These are phyloP conservation scores for Ophiostoma ips DNA, from an alignment of 2,329 filamentous ascomycete species.

Conservation along the genomic window DNA sequence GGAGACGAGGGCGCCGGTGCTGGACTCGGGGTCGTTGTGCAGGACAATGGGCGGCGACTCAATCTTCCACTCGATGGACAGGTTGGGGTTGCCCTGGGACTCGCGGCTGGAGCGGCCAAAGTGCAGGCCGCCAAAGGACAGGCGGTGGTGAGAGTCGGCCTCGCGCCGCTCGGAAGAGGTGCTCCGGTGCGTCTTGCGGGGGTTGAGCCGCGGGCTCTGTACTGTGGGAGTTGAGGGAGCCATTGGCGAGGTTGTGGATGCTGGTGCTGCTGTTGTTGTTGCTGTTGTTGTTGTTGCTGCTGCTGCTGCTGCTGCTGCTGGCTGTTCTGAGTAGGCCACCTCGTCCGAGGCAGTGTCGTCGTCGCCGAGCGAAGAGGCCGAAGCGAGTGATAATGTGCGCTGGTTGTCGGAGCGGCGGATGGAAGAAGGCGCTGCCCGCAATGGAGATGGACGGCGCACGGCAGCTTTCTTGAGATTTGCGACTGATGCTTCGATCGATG, in stretches of 20 bases:
- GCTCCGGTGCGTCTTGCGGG: slow-evolving; percentile 10
- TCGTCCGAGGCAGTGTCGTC: slow-evolving; percentile 14
- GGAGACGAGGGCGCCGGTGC: slow-evolving; percentile 73
- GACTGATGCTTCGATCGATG: slow-evolving; percentile 31
- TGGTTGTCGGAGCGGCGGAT: slow-evolving; percentile 19
- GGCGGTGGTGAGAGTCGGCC: slow-evolving; percentile 23
- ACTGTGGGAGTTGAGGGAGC: neutral
- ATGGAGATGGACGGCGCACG: slow-evolving; percentile 20
- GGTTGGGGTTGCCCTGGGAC: slow-evolving; percentile 24
- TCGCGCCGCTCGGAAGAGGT: slow-evolving; percentile 13
- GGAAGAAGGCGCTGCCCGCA: slow-evolving; percentile 13
- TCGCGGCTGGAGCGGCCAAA: slow-evolving; percentile 30
- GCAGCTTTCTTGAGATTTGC: slow-evolving; percentile 32
- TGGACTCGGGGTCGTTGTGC: slow-evolving; percentile 60
- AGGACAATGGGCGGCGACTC: slow-evolving; percentile 82
- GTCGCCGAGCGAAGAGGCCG: slow-evolving; percentile 22
- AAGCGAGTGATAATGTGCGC: slow-evolving; percentile 22
- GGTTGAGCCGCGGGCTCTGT: neutral
- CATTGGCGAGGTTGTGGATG: neutral
- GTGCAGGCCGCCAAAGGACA: slow-evolving; percentile 28
- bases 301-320: neutral
- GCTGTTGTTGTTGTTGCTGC: slow-evolving; percentile 1
- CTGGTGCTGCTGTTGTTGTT: slow-evolving; percentile 1
- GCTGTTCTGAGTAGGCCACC: neutral
- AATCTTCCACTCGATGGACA: slow-evolving; percentile 43